Evolutionary conservation across 2,329 filamentous ascomycete species (phyloP).

Genomic region (Fonsecaea monophora): DNA sequence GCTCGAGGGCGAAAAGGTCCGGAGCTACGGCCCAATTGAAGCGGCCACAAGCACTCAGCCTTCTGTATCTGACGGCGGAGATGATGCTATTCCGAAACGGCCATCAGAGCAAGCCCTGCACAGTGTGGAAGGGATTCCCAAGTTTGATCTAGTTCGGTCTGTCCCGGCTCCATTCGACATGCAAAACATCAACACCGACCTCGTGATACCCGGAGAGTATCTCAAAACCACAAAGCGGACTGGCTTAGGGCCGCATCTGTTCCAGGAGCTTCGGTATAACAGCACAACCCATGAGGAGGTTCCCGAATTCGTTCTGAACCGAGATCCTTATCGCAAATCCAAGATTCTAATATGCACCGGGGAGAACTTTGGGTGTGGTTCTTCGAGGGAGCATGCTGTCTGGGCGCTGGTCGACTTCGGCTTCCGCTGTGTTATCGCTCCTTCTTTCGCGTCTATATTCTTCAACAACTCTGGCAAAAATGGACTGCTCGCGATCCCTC

Average conservation of each 20-base stretch:
- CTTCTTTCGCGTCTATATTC: slow-evolving; percentile 89
- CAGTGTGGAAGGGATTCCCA: slow-evolving; percentile 72
- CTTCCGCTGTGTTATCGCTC: slow-evolving; percentile 90
- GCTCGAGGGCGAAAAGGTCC: slow-evolving; percentile 59
- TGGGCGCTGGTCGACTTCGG: slow-evolving; percentile 97
- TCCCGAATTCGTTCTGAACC: slow-evolving; percentile 84
- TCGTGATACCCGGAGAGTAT: slow-evolving; percentile 98
- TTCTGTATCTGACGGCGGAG: slow-evolving; percentile 65
- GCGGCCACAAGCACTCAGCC: slow-evolving; percentile 66
- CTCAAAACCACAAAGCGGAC: slow-evolving; percentile 98
- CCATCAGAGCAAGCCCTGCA: slow-evolving; percentile 55
- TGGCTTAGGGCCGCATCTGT: slow-evolving; percentile 84
- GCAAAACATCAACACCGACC: slow-evolving; percentile 92
- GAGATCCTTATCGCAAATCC: slow-evolving; percentile 80
- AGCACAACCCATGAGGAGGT: slow-evolving; percentile 72
- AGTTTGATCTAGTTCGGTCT: slow-evolving; percentile 83
- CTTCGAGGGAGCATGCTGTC: slow-evolving; percentile 89
- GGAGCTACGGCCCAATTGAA: slow-evolving; percentile 68
- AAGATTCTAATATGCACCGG: slow-evolving; percentile 93
- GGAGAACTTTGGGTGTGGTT: slow-evolving; percentile 92
- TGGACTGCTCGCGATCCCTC: slow-evolving; percentile 88
- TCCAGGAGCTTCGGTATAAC: slow-evolving; percentile 81
- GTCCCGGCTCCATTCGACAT: slow-evolving; percentile 85
- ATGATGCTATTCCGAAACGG: slow-evolving; percentile 65
- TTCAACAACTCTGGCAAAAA: slow-evolving; percentile 99